These are phyloP conservation scores for Aspergillus sp. DNA, from an alignment of 2,329 filamentous ascomycete species.

Conservation along the genomic window DNA sequence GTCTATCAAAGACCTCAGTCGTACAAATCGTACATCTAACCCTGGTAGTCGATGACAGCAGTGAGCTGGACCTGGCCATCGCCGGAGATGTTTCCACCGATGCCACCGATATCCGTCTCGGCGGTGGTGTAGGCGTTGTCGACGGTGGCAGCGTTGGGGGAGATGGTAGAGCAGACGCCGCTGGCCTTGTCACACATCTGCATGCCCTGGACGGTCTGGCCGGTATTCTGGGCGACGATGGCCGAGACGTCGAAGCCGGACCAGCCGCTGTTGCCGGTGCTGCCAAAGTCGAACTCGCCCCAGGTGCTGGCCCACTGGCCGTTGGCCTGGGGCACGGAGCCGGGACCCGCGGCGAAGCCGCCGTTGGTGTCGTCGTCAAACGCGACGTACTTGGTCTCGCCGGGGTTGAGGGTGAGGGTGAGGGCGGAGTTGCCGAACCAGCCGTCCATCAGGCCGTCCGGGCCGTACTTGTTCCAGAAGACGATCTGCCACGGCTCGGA, in stretches of 20 bases:
- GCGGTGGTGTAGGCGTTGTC: conserved; percentile 33
- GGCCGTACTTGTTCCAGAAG: conserved; percentile 42
- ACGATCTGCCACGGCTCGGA: conserved; percentile 34
- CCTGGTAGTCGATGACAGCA: conserved; percentile 29
- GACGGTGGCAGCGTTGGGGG: conserved; percentile 20
- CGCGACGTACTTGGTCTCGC: conserved; percentile 37
- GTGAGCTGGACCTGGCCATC: conserved; percentile 25
- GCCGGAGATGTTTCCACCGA: conserved; percentile 32
- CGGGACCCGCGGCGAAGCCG: conserved; percentile 29
- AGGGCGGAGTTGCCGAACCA: conserved; percentile 36
- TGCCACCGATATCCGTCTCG: conserved; percentile 29
- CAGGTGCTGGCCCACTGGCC: conserved; percentile 33
- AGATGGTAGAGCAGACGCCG: conserved; percentile 31
- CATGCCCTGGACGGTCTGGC: conserved; percentile 34
- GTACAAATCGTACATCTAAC: conserved; percentile 15
- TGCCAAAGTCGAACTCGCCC: conserved; percentile 37
- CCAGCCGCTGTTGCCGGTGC: conserved; percentile 27
- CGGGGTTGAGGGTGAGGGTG: conserved; percentile 29
- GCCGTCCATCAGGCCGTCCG: conserved; percentile 32
- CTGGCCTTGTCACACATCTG: conserved; percentile 30
- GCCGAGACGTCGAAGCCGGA: conserved; percentile 36
- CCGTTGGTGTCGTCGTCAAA: conserved; percentile 37
- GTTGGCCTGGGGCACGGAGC: conserved; percentile 24
- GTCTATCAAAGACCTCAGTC: neutral
- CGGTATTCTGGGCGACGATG: conserved; percentile 33